A percentile compares a stretch with the other conserved stretches of the same genome.
phyloP scores from a whole-genome alignment of 2,329 filamentous ascomycete species.

The Alternaria viburni region DNA sequence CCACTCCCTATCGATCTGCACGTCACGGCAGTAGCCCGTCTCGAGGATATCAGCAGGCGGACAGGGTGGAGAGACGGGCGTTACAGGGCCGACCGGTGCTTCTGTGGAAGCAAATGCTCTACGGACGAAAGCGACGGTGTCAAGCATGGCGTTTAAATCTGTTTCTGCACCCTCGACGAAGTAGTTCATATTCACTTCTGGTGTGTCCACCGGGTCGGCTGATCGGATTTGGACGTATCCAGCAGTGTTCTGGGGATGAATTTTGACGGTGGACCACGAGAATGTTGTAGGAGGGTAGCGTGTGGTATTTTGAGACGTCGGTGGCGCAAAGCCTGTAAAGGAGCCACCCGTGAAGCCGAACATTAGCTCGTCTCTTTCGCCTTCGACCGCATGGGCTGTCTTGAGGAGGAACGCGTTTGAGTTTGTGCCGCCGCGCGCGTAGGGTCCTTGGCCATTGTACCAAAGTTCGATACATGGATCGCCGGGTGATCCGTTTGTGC shows the following conservation, averaged over 20 bases:
- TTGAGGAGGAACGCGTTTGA: slow-evolving; percentile 58
- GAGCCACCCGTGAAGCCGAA: slow-evolving; percentile 55
- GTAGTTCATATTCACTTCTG: slow-evolving; percentile 56
- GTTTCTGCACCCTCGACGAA: slow-evolving; percentile 60
- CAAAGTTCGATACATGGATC: slow-evolving; percentile 27
- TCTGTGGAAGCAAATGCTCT: slow-evolving; percentile 62
- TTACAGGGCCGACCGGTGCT: slow-evolving; percentile 45
- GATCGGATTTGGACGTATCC: slow-evolving; percentile 67
- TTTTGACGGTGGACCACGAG: slow-evolving; percentile 62
- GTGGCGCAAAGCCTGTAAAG: slow-evolving; percentile 60
- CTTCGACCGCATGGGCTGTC: slow-evolving; percentile 48
- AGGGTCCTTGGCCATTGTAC: slow-evolving; percentile 24
- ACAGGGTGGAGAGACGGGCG: slow-evolving; percentile 49
- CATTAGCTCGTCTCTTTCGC: slow-evolving; percentile 60
- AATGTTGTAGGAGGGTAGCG: slow-evolving; percentile 16
- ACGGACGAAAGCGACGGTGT: slow-evolving; percentile 63
- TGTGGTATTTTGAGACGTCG: slow-evolving; percentile 51
- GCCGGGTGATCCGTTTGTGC: slow-evolving; percentile 27
- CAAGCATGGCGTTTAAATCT: slow-evolving; percentile 57
- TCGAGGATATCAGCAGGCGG: slow-evolving; percentile 43
- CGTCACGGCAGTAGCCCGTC: slow-evolving; percentile 25
- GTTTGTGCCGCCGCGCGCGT: slow-evolving; percentile 54
- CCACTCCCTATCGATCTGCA: slow-evolving; percentile 23
- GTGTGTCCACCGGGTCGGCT: slow-evolving; percentile 65
- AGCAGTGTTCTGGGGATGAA: slow-evolving; percentile 64